Percentiles rank a stretch among this genome's conserved stretches.
Evolutionary conservation across 2,329 filamentous ascomycete genomes (phyloP).

Genomic region (Neofusicoccum cordaticola): DNA sequence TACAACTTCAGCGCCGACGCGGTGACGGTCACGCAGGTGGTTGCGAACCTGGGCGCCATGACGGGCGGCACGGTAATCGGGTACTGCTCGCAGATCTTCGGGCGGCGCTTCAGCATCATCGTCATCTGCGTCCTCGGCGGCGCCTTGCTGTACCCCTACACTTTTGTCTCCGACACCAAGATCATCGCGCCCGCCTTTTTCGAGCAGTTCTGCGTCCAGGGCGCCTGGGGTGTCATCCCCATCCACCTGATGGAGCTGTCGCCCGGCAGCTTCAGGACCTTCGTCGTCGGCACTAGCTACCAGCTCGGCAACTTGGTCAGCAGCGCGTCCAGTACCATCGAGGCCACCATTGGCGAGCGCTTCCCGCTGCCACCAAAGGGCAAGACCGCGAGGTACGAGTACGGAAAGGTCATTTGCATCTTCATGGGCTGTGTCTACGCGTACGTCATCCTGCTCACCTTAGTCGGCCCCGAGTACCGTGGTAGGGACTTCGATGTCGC

Average conservation of each 20-base stretch:
- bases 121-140: constrained; percentile 61
- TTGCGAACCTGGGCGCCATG: constrained; percentile 51
- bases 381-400: constrained; percentile 44
- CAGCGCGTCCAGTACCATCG: constrained; percentile 69
- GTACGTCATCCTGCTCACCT: constrained; percentile 60
- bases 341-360: constrained; percentile 69
- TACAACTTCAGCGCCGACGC: constrained; percentile 51
- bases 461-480: constrained; percentile 58
- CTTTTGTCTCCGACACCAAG: constrained; percentile 59
- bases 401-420: constrained; percentile 82
- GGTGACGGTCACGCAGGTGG: constrained; percentile 50
- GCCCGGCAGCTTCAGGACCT: constrained; percentile 69
- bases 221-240: constrained; percentile 39
- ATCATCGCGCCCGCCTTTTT: constrained; percentile 83
- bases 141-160: constrained; percentile 80
- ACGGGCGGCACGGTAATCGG: constrained; percentile 46
- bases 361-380: constrained; percentile 64
- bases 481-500: constrained; percentile 31
- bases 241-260: constrained; percentile 72
- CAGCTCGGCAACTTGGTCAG: constrained; percentile 75
- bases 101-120: constrained; percentile 48
- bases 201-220: constrained; percentile 51
- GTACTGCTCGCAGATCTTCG: constrained; percentile 46
- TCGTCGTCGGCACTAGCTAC: constrained; percentile 71
- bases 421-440: constrained; percentile 83